A percentile compares a stretch with the other conserved stretches of the same genome.
phyloP scores from a whole-genome alignment of 2,329 filamentous ascomycete species.

The Phyllosticta capitalensis region DNA sequence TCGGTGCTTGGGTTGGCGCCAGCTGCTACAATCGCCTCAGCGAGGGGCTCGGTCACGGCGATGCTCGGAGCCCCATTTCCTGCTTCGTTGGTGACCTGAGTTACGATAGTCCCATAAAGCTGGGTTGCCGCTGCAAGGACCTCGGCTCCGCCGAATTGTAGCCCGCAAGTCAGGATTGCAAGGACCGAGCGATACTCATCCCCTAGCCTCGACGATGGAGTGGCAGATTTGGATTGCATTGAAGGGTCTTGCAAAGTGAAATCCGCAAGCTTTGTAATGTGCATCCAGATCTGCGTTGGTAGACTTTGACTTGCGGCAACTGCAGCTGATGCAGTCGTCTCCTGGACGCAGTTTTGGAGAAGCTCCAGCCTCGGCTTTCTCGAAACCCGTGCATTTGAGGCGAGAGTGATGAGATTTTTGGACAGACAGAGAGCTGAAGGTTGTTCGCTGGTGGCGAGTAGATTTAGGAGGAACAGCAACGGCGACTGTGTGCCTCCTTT shows the following conservation, averaged over 20 bases:
- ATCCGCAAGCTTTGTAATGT: not conserved
- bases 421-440: not conserved
- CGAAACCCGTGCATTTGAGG: not conserved
- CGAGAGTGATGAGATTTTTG: not conserved
- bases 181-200: conserved; percentile 62
- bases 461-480: conserved; percentile 55
- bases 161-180: conserved; percentile 50
- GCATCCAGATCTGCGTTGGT: conserved; percentile 19
- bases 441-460: conserved; percentile 32
- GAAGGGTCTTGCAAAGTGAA: not conserved
- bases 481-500: conserved; percentile 47
- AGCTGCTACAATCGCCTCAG: conserved; percentile 29
- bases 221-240: not conserved
- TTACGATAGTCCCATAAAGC: conserved; percentile 49
- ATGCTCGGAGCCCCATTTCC: conserved; percentile 59
- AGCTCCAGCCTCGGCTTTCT: conserved; percentile 27
- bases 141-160: conserved; percentile 39
- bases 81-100: conserved; percentile 50
- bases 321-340: conserved; percentile 16
- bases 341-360: conserved; percentile 25
- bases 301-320: not conserved
- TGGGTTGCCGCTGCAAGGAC: conserved; percentile 14
- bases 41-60: conserved; percentile 61
- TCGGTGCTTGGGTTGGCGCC: conserved; percentile 23
- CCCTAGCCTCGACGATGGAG: conserved; percentile 35